Base-by-base conservation (phyloP, 345 rosid species). In the Heritiera fomes region DNA sequence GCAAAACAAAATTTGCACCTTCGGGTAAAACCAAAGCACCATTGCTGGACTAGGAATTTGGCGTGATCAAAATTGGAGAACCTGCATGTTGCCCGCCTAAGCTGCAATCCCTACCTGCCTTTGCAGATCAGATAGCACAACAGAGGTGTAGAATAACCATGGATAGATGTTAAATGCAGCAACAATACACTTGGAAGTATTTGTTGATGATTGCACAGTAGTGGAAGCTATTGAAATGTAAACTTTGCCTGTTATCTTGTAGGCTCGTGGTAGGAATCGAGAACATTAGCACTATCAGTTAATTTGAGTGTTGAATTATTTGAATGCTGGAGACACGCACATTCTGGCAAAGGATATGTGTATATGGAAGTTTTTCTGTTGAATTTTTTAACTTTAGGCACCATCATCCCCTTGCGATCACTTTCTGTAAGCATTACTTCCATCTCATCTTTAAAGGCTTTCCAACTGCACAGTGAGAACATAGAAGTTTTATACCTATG, bases 361-460 rank as follows among this genome's bases (percentile, higher is more conserved):
- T 95, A 93, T 79, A 95, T 85, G 7, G 98, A 91, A 78, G 94
- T 93, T 82, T 95, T 92, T 38, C 99, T 82, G 88, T 92, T 93
- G 84, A 93, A 85, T 84, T 92, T 95, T 69, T 85, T 86, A 5
- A 93, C 82, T 79, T 93, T 89, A 4, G 99, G 99, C 66, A 95
- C 91, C 83, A 90, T 87, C 81, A 90, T 82, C 73, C 96, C 98
- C 77, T 92, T 93, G 53, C 93, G 91, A 78, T 95, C 97, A 63
- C 92, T 95, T 85, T 95, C 98, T 67, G 76, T 63, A 1, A 95
- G 91, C 97, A 93, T 92, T 7, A 75, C 59, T 52, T 65, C 86
- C 97, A 93, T 95, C 77, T 89, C 86, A 77, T 84, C 86, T 86
- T 87, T 91, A 81, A 93, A 90, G 67, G 77, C 87, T 74, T 77